Evolutionary conservation across 116 monocot genomes (phyloP), one percentile per base, ranked within the genome.

Genomic region (Iris pallida): DNA sequence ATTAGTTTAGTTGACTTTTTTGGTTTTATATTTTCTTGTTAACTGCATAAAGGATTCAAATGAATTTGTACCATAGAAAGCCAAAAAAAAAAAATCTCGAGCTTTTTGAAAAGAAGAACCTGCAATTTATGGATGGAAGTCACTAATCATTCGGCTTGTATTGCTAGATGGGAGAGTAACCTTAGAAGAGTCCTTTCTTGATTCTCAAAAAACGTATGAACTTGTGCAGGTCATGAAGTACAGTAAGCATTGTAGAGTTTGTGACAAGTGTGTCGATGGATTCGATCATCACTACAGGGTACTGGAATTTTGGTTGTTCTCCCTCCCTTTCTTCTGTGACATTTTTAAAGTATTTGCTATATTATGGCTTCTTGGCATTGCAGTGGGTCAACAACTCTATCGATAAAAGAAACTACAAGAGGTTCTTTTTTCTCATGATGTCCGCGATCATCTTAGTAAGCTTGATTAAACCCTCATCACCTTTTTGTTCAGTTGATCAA

Each of bases 321-420:
- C 30, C 30, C 30, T 30, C 3, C 30, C 30, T 30, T 30, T 30
- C n/a, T n/a, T n/a, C 30, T 30, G 30, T 30, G 55, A 55, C 55
- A 15, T 49, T 19, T 16, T 8, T 30, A 15, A 12, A 30, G 30
- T 30, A 30, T 30, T 30, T 30, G 30, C 30, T 30, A 30, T 30
- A 30, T 30, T 30, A 0, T 30, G 30, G 3, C 30, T 30, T 30
- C 30, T 30, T 68, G 53, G 44, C 73, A 8, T 81, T 79, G 48
- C 63, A 97, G 91, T 95, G 95, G 95, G 78, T 95, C 30, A 95
- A 95, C 72, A 95, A 88, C 71, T 95, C 91, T 68, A 89, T 95
- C 45, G 95, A 91, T 16, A 81, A 72, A 68, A 88, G 73, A 68
- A 95, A 95, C 74, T 95, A 95, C 53, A 45, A 54, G 57, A 65